Conservation (phyloP, 1,139 yeast species). For the Pichia sp. region DNA sequence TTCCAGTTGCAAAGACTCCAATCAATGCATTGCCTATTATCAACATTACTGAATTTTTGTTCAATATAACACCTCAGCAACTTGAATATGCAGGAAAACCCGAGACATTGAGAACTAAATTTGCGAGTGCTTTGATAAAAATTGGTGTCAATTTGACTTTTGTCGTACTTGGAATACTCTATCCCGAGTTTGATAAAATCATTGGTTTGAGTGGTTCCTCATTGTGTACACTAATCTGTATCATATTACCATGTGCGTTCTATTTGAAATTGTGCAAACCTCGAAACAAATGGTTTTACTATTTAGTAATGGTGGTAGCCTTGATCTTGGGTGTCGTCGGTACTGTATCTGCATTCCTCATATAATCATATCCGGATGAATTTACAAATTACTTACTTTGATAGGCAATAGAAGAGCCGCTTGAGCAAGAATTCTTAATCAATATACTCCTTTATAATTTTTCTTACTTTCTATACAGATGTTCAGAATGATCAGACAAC, state of each 20-base stretch:
- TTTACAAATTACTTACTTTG: no score
- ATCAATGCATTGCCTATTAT: constrained; percentile 57
- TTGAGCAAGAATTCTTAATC: no score
- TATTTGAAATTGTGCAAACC: constrained; percentile 38
- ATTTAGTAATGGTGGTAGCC: constrained; percentile 24
- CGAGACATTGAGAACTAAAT: constrained; percentile 15
- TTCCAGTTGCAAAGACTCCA: constrained; percentile 58
- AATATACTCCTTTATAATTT: no score
- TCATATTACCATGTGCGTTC: constrained; percentile 53
- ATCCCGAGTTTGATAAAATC: constrained; percentile 56
- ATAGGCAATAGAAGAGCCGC: no score
- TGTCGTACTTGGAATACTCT: constrained; percentile 46
- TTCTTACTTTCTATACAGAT: no score
- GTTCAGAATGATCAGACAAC: no score
- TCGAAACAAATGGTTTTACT: constrained; percentile 24
- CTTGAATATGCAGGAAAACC: constrained; percentile 17
- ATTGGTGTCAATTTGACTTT: constrained; percentile 49
- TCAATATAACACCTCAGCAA: constrained; percentile 38
- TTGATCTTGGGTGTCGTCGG: constrained; percentile 29
- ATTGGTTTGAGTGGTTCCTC: constrained; percentile 57
- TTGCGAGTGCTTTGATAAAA: constrained; percentile 31
- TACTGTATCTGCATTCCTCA: constrained; percentile 31
- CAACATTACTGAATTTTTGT: constrained; percentile 46
- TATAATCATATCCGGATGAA: no score
- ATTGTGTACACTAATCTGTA: constrained; percentile 52